Conservation (phyloP, 805 yeast genomes). For the Saccharomycopsis babjevae region DNA sequence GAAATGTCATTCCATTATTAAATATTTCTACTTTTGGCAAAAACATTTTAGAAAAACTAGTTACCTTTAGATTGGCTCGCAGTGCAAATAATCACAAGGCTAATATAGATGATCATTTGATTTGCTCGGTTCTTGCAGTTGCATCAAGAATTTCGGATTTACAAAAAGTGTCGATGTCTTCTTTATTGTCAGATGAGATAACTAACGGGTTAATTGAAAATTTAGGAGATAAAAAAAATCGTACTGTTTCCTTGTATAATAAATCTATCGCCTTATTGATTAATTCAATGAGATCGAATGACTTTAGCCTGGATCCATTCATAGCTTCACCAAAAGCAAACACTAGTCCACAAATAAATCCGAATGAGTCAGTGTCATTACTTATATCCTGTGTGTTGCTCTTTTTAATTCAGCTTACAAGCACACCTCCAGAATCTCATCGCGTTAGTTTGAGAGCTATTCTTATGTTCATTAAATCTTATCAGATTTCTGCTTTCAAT, state of each 20-base stretch:
- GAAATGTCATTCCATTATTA: slow-evolving; percentile 10
- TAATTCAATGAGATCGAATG: not conserved
- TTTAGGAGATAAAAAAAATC: not conserved
- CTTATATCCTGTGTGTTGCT: slow-evolving; percentile 4
- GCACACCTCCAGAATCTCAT: slow-evolving; percentile 6
- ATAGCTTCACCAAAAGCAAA: not conserved
- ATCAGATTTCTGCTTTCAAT: slow-evolving; percentile 5
- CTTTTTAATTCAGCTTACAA: slow-evolving; percentile 10
- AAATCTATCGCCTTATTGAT: slow-evolving; percentile 8
- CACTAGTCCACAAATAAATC: not conserved
- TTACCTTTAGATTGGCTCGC: not conserved
- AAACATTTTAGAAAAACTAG: not conserved
- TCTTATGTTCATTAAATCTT: slow-evolving; percentile 5
- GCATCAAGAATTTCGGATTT: slow-evolving; percentile 6
- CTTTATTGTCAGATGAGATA: not conserved
- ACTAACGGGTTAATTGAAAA: not conserved
- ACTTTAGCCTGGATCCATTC: not conserved
- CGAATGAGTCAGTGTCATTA: not conserved
- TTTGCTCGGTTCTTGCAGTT: slow-evolving; percentile 8
- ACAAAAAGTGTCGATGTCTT: not conserved
- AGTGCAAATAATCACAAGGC: not conserved
- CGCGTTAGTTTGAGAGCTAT: slow-evolving; percentile 3
- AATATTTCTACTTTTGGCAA: not conserved
- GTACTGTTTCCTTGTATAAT: slow-evolving; percentile 4
- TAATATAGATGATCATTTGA: slow-evolving; percentile 1